Evolutionary conservation across 345 rosid species (phyloP), one percentile per base, ranked within the genome.

Genomic region (Syzygium oleosum): DNA sequence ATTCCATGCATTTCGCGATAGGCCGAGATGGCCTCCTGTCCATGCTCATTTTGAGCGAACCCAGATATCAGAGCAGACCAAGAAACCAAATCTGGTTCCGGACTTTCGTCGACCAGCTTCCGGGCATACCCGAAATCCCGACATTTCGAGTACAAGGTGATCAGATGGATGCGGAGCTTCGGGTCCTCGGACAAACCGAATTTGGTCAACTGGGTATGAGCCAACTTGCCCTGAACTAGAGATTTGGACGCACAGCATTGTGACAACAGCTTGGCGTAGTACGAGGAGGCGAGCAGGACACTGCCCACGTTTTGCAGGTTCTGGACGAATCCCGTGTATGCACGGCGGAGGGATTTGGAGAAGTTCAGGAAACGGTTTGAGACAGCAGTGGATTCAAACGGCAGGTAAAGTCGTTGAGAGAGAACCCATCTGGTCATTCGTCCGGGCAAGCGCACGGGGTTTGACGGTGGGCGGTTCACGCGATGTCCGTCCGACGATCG

Each of bases 21-120:
- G 41, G 91, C 90, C 34, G 12, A 84, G 55, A 92, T 65, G 23
- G 94, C 95, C 87, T 93, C 97, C 53, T 87, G 61, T 61, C 90
- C 90, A 19, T 84, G 85, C 61, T 95, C 95, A 87, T 92, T 89
- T 84, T 91, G 93, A 25, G 94, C 87, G 90, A 91, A 93, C 55
- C 95, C 94, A 54, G 97, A 94, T 87, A 94, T 90, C 91, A 94
- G 88, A 85, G 97, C 93, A 55, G 97, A 94, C 97, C 95, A 94
- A 88, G 93, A 92, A 87, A 93, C 91, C 86, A 93, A 73, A 86
- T 92, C 92, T 23, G 93, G 95, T 65, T 93, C 94, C 43, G 94
- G 89, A 94, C 93, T 91, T 94, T 84, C 89, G 46, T 94, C 95
- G 87, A 95, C 85, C 92, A 95, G 89, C 31, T 91, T 90, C 77